phyloP scores from a whole-genome alignment of 2,329 filamentous ascomycete species.

The Penicillium italicum region DNA sequence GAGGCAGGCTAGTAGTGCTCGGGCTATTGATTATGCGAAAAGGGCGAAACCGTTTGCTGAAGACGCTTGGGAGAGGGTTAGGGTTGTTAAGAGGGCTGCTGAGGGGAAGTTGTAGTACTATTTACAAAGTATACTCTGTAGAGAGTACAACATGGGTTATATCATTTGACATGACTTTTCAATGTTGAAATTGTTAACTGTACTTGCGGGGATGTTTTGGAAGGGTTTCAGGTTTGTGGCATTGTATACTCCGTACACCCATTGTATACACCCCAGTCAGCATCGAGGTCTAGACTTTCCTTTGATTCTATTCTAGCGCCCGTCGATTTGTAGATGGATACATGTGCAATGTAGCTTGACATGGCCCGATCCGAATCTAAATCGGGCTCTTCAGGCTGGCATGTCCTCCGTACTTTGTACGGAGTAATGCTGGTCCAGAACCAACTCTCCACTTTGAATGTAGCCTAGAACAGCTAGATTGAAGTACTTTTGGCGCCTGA shows the following conservation, averaged over 20 bases:
- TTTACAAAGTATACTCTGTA: not conserved
- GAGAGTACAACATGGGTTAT: no score
- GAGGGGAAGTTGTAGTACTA: constrained; percentile 45
- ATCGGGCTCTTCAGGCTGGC: not conserved
- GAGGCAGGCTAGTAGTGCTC: constrained; percentile 83
- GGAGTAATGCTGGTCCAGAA: not conserved
- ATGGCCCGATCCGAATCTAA: not conserved
- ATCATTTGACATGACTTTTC: not conserved
- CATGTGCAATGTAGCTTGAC: not conserved
- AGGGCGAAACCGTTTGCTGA: constrained; percentile 70
- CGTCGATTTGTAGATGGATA: not conserved
- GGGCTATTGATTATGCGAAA: constrained; percentile 68
- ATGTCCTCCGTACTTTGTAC: no score
- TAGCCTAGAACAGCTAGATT: not conserved
- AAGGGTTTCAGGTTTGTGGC: not conserved
- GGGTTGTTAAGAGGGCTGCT: constrained; percentile 44
- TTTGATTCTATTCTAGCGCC: not conserved
- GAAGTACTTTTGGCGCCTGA: constrained; percentile 6
- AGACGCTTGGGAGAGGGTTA: constrained; percentile 71
- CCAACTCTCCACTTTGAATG: not conserved
- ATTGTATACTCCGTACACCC: not conserved
- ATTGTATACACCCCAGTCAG: no score
- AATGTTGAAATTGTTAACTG: not conserved
- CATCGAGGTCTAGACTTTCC: not conserved
- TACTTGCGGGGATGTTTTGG: not conserved